A percentile compares a stretch with the other conserved stretches of the same genome.
Evolutionary conservation across 805 yeast species (phyloP).

Genomic region (Metschnikowia chrysomelidarum): DNA sequence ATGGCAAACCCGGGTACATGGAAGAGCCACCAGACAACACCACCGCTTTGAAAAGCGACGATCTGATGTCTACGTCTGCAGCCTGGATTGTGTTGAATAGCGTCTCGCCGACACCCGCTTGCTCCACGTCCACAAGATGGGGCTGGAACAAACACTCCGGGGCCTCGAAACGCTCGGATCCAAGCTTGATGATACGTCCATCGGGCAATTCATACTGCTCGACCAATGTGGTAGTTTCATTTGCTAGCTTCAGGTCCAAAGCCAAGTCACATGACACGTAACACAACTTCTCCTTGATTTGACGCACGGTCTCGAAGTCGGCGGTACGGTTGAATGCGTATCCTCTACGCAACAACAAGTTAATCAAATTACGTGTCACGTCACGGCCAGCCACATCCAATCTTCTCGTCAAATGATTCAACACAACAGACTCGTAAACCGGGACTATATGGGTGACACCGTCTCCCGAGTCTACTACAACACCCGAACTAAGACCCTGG

Average conservation of each 20-base stretch:
- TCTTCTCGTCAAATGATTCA: constrained; percentile 88
- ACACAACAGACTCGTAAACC: constrained; percentile 94
- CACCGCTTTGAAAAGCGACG: constrained; percentile 84
- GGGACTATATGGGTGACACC: constrained; percentile 99
- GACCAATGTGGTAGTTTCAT: constrained; percentile 93
- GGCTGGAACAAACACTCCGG: constrained; percentile 98
- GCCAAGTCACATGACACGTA: constrained; percentile 94
- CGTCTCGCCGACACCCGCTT: constrained; percentile 93
- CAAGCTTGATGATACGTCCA: constrained; percentile 90
- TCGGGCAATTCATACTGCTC: constrained; percentile 94
- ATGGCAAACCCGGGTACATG: constrained; percentile 98
- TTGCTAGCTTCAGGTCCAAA: constrained; percentile 80
- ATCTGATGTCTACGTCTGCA: constrained; percentile 91
- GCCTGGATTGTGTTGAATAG: constrained; percentile 89
- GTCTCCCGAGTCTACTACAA: constrained; percentile 97
- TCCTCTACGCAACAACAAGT: constrained; percentile 87
- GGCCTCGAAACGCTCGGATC: constrained; percentile 94
- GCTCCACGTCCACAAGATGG: constrained; percentile 89
- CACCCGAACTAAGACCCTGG: constrained; percentile 95
- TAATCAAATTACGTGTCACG: constrained; percentile 94
- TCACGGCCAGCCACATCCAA: constrained; percentile 98
- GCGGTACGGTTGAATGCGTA: constrained; percentile 98
- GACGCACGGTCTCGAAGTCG: constrained; percentile 97
- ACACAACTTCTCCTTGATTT: constrained; percentile 93
- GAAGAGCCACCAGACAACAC: constrained; percentile 97